Evolutionary conservation across 148 eudicot genomes (phyloP), one percentile per base, ranked within the genome.

Genomic region (Talinum fruticosum): DNA sequence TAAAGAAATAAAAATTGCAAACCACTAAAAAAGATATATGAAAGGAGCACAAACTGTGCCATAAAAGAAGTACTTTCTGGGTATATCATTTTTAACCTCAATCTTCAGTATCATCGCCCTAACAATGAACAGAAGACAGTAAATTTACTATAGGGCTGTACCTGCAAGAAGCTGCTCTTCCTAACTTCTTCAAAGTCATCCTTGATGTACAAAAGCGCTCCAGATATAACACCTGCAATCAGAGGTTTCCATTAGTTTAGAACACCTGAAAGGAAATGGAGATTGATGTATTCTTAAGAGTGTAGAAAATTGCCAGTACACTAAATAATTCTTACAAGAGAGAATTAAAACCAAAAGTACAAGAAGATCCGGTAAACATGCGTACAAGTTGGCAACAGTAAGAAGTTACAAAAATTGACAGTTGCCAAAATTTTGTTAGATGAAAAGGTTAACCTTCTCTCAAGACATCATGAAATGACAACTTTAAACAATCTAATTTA

Each of bases 161-260:
- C 79, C 76, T 75, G 79, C 30, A 80, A 75, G 79, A 79, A 76
- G 76, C 71, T 76, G 66, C 72, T 75, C 24, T 71, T 76, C 38
- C 38, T 57, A 73, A 81, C 79, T 67, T 19, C 54, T 45, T 71
- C 41, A 34, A 71, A 76, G 74, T 81, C 83, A 54, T 80, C 74
- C 19, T 69, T 70, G 68, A 80, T 80, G 71, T 80, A 75, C 28
- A 75, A 62, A 59, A 80, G 72, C 32, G 79, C 79, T 33, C 75
- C 82, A 2, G 79, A 61, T 30, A 80, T 80, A 41, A 80, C 75
- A 36, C 82, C 78, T 74, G 21, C 69, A 34, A 0, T 53, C 21
- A 45, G 15, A 41, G 66, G 66, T 62, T 62, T 28, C 30, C 66
- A 62, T 62, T 4, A n/a, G n/a, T n/a, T n/a, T n/a, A 62, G 33